These are phyloP conservation scores for Coemansia sp. DNA, from an alignment of 192 early-diverging fungal genomes.

Conservation along the genomic window DNA sequence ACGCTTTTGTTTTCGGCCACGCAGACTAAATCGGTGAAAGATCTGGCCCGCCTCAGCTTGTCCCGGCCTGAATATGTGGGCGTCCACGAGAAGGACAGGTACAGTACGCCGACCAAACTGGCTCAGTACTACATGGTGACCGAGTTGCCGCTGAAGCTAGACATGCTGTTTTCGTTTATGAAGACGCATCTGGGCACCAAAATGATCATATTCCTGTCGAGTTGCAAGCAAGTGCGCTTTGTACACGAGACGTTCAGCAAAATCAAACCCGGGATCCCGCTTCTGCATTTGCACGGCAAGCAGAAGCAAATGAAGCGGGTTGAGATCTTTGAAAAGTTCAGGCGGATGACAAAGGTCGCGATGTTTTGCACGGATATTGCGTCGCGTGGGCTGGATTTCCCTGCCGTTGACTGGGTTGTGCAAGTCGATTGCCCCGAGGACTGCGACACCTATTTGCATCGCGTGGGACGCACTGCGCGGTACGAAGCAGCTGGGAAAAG, in stretches of 20 bases:
- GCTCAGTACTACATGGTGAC: conserved; percentile 85
- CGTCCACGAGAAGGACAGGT: conserved; percentile 82
- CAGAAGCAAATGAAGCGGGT: conserved; percentile 94
- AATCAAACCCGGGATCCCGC: conserved; percentile 87
- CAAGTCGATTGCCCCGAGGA: conserved; percentile 98
- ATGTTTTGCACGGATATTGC: conserved; percentile 96
- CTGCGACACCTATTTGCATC: conserved; percentile 95
- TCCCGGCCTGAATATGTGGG: conserved; percentile 92
- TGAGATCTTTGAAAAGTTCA: conserved; percentile 92
- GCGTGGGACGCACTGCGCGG: conserved; percentile 96
- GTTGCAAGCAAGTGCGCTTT: conserved; percentile 96
- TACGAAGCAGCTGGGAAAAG: conserved; percentile 87
- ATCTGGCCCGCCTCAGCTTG: conserved; percentile 87
- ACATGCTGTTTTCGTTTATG: conserved; percentile 93
- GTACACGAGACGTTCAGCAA: conserved; percentile 95
- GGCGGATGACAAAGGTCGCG: conserved; percentile 68
- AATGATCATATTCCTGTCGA: conserved; percentile 89
- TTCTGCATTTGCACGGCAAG: conserved; percentile 93
- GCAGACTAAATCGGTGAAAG: conserved; percentile 94
- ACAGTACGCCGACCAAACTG: conserved; percentile 80
- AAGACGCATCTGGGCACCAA: conserved; percentile 90
- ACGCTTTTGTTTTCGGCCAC: conserved; percentile 97
- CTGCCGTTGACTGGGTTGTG: conserved; percentile 98
- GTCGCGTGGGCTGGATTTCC: conserved; percentile 95
- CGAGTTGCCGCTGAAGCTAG: conserved; percentile 86